Base-by-base conservation (phyloP, 2,329 filamentous ascomycete genomes). In the Ceratocystis lukuohia region DNA sequence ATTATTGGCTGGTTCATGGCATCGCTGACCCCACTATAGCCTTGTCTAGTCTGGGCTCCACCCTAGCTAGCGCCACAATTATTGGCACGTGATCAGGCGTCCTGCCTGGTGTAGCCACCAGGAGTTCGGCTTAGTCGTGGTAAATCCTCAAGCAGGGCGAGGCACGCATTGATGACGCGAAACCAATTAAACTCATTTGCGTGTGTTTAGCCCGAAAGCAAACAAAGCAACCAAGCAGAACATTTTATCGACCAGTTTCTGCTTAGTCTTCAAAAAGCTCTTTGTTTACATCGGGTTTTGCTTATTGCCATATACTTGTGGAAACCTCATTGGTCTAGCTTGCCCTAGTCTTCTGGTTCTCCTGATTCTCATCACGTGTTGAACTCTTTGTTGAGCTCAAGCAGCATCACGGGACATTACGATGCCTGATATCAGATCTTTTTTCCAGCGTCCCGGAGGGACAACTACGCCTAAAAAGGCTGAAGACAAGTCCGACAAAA, bases 371-470 rank as follows among this genome's bases (percentile, higher is more conserved):
- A 37, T 37, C 28, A 59, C 56, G 56, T 37, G 56, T 20, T 25
- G 37, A 20, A 25, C 15, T 59, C 56, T n/a, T n/a, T 37, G 56
- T 30, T 33, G 56, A 10, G 41, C 61, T 25, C 33, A 59, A 65
- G 46, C 50, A 65, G 33, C 50, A 65, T 46, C 5, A 25, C 28
- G 41, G 12, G 8, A 59, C 50, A 3, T 12, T 5, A 30, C 33
- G 6, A 68, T 68, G 67, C 46, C 91, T 69, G 93, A 97, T 76
- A 97, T 96, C 72, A 84, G 92, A 73, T 91, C 82, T 71, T 97
- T 96, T 77, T 96, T 97, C 78, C 86, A 88, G 66, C 85, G 88
- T 69, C 91, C 91, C 75, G 84, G 84, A 64, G 81, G 82, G 69
- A 79, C 82, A 71, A 77, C 81, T 57, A 25, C 56, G 12, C 77